phyloP scores from a whole-genome alignment of 2,329 filamentous ascomycete species.

The Gaeumannomyces tritici region DNA sequence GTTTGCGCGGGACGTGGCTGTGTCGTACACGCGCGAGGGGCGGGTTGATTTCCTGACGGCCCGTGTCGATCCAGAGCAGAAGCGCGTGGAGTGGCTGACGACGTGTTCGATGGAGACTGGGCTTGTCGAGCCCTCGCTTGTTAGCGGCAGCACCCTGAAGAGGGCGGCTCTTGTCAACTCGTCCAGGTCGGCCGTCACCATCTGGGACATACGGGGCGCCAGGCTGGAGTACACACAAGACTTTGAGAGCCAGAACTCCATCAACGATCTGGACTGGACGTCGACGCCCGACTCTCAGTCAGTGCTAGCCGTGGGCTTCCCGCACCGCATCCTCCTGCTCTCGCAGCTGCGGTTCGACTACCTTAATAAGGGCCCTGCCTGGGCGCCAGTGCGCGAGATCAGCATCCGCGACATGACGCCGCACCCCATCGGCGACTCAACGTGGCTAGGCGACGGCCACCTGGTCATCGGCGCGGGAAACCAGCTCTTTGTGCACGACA shows the following conservation, averaged over 20 bases:
- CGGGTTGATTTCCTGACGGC: slow-evolving; percentile 80
- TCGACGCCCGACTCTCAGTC: slow-evolving; percentile 83
- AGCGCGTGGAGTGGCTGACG: slow-evolving; percentile 67
- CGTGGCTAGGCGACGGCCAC: slow-evolving; percentile 79
- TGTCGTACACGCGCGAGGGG: slow-evolving; percentile 72
- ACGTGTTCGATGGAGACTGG: slow-evolving; percentile 77
- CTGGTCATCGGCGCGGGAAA: slow-evolving; percentile 85
- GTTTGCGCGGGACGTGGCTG: slow-evolving; percentile 76
- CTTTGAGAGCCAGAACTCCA: slow-evolving; percentile 62
- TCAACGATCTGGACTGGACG: slow-evolving; percentile 88
- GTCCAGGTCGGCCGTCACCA: slow-evolving; percentile 65
- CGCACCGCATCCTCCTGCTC: slow-evolving; percentile 72
- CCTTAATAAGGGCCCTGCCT: slow-evolving; percentile 78
- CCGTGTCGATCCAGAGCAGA: slow-evolving; percentile 51
- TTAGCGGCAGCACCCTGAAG: slow-evolving; percentile 76
- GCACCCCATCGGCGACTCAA: slow-evolving; percentile 85
- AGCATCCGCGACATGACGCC: slow-evolving; percentile 72
- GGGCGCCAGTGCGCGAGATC: slow-evolving; percentile 78
- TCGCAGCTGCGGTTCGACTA: slow-evolving; percentile 90
- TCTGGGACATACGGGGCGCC: slow-evolving; percentile 80
- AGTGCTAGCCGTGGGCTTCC: slow-evolving; percentile 85
- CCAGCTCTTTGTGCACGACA: slow-evolving; percentile 77
- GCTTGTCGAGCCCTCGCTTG: slow-evolving; percentile 61
- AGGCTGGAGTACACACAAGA: slow-evolving; percentile 73
- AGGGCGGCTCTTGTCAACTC: slow-evolving; percentile 78